Evolutionary conservation across 108 stramenopile genomes (phyloP).

Genomic region (Nitzschia palea): DNA sequence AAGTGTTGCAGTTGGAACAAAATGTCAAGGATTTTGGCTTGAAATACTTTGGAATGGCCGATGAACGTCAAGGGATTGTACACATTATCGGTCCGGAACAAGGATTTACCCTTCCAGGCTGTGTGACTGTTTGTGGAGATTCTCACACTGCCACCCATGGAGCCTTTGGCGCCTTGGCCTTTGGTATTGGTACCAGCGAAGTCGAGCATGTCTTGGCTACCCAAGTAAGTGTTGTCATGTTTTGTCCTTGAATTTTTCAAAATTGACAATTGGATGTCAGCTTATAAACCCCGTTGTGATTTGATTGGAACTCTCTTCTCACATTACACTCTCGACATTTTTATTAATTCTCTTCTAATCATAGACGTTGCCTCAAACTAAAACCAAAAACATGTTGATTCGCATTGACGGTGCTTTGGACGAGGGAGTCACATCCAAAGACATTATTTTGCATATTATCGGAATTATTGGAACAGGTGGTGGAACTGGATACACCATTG

Average conservation of each 20-base stretch:
- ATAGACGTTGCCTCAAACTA: slow-evolving; percentile 86
- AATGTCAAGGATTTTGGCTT: slow-evolving; percentile 91
- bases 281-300: no score
- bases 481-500: slow-evolving; percentile 94
- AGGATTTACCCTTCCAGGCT: slow-evolving; percentile 93
- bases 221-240: slow-evolving; percentile 45
- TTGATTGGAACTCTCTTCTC: neutral
- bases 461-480: slow-evolving; percentile 94
- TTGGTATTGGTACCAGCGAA: slow-evolving; percentile 95
- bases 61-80: slow-evolving; percentile 94
- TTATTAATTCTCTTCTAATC: neutral
- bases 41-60: slow-evolving; percentile 93
- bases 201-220: slow-evolving; percentile 96
- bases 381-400: slow-evolving; percentile 92
- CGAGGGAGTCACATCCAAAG: slow-evolving; percentile 91
- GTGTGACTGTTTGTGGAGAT: slow-evolving; percentile 92
- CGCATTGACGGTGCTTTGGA: slow-evolving; percentile 78
- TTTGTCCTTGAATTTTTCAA: slow-evolving; percentile 5
- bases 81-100: slow-evolving; percentile 96
- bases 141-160: slow-evolving; percentile 95
- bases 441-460: slow-evolving; percentile 91
- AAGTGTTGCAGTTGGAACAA: slow-evolving; percentile 81
- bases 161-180: slow-evolving; percentile 93
- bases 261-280: neutral
- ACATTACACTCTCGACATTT: neutral